phyloP scores from a whole-genome alignment of 352 stramenopile genomes.

The Peronospora farinosa region DNA sequence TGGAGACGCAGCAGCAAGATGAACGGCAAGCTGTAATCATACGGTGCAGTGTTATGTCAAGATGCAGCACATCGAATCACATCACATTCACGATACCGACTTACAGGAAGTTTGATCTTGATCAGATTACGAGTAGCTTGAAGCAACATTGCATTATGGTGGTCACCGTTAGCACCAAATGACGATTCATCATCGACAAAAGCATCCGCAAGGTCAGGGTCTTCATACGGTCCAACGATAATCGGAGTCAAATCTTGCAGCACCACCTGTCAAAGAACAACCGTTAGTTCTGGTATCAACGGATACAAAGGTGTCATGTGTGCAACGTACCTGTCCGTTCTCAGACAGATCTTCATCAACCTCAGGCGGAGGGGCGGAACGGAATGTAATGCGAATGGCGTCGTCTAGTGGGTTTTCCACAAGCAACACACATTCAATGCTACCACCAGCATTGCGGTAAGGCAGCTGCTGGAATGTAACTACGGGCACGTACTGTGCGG shows the following conservation, averaged over 20 bases:
- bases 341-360: conserved; percentile 1
- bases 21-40: conserved; percentile 19
- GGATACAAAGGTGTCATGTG: conserved; percentile 1
- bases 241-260: conserved; percentile 58
- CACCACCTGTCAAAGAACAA: conserved; percentile 24
- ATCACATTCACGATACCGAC: neutral
- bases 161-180: conserved; percentile 10
- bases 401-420: conserved; percentile 83
- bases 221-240: conserved; percentile 71
- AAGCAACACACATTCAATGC: conserved; percentile 50
- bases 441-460: conserved; percentile 13
- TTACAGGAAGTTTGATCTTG: conserved; percentile 49
- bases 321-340: conserved; percentile 32
- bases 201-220: conserved; percentile 71
- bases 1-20: neutral
- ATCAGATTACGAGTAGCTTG: conserved; percentile 44
- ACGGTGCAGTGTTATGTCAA: conserved; percentile 4
- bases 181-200: conserved; percentile 36
- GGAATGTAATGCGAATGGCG: conserved; percentile 55
- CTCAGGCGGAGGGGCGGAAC: conserved; percentile 3
- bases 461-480: conserved; percentile 67
- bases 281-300: conserved; percentile 1
- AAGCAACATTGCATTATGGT: conserved; percentile 50
- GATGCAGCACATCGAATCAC: neutral
- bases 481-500: conserved; percentile 66